A percentile compares a stretch with the other conserved stretches of the same genome.
Conservation (phyloP, 2,329 filamentous ascomycete genomes). For the Exserohilum turcica region DNA sequence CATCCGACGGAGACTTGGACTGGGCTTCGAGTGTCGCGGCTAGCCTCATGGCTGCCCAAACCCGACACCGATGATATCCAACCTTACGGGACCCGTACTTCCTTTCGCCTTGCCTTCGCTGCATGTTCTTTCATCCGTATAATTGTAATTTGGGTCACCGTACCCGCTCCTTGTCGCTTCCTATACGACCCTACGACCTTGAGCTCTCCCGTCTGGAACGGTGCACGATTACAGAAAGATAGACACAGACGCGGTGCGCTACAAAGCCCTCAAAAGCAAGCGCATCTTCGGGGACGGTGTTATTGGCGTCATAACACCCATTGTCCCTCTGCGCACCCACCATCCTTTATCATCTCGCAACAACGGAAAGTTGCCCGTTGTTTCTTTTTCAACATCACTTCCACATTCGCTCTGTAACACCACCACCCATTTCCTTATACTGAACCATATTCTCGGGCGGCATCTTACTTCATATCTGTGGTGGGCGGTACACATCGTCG, state of each 20-base stretch:
- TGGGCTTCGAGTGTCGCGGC: constrained; percentile 85
- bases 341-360: constrained; percentile 32
- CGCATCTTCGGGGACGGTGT: constrained; percentile 37
- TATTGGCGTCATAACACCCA: constrained; percentile 31
- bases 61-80: constrained; percentile 41
- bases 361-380: constrained; percentile 21
- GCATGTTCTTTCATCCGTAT: constrained; percentile 34
- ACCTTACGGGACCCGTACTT: constrained; percentile 17
- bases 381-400: constrained; percentile 26
- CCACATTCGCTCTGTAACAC: constrained; percentile 30
- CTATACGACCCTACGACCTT: constrained; percentile 43
- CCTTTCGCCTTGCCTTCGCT: constrained; percentile 32
- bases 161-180: constrained; percentile 35
- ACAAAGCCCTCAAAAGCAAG: constrained; percentile 32
- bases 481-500: constrained; percentile 17
- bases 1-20: constrained; percentile 83
- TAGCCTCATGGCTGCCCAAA: constrained; percentile 59
- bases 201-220: constrained; percentile 47
- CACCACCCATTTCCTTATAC: constrained; percentile 27
- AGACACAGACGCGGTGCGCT: constrained; percentile 25
- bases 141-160: constrained; percentile 42
- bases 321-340: constrained; percentile 23
- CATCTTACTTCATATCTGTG: constrained; percentile 29
- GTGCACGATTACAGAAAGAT: constrained; percentile 37
- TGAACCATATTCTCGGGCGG: constrained; percentile 30